Base-by-base conservation (phyloP, 169 alveolate species). In the Eimeria mitis region DNA sequence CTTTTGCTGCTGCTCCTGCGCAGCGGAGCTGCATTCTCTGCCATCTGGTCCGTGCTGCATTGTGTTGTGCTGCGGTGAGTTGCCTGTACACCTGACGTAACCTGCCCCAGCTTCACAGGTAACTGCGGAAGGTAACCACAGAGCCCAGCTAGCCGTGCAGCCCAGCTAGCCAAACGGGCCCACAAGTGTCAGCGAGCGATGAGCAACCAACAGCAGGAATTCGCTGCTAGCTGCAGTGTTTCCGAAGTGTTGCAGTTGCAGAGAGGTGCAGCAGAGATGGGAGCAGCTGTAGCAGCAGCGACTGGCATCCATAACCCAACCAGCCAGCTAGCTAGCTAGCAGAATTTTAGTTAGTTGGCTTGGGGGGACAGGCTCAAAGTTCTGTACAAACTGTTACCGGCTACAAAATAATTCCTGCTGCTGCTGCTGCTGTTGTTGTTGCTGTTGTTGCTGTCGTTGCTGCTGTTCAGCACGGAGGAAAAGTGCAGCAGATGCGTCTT, bases 401-500 rank as follows among this genome's bases (percentile, higher is more conserved):
- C 14, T n/a, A 28, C 75, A 16, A 49, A 42, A 5, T 42, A 5
- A 31, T 34, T 40, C 16, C 21, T 84, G 61, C 78, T 56, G 78
- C 54, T 84, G 91, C 56, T 84, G 54, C 79, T 59, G 91, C 78
- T 84, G 75, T 7, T 56, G 59, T 49, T 83, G 37, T 9, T 85
- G 63, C 79, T 61, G 81, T 40, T 85, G 92, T 40, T 85, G 59
- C 81, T 68, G 94, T 70, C 44, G 63, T 70, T 88, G 83, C 65
- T 88, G 84, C 70, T 88, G 31, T 78, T 63, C 85, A 68, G 84
- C 14, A 61, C 73, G 71, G 94, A 68, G 68, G 94, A 88, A 21
- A 65, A 47, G 52, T 65, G 85, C 94, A 88, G 94, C 94, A 63
- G 81, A 14, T 44, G 84, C 70, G 84, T 63, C 25, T 65, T 63